Percentiles rank a stretch among this genome's conserved stretches.
phyloP scores from a whole-genome alignment of 805 yeast species.

The Ogataea glucozyma region DNA sequence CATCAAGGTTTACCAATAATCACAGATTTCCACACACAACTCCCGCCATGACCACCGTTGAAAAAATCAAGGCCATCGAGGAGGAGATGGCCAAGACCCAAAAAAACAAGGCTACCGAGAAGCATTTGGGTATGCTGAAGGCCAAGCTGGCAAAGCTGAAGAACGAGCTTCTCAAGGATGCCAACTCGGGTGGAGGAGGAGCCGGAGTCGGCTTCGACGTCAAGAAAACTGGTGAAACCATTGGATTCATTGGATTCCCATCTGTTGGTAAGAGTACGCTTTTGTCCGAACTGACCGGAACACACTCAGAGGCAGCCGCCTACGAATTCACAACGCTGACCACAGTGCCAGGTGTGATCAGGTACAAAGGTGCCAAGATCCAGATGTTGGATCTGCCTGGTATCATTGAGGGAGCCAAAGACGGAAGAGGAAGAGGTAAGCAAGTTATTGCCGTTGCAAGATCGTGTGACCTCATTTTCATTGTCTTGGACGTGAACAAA shows the following conservation, averaged over 20 bases:
- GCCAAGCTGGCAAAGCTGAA: slow-evolving; percentile 95
- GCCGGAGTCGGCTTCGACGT: slow-evolving; percentile 97
- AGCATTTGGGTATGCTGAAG: slow-evolving; percentile 95
- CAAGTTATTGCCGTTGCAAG: slow-evolving; percentile 99
- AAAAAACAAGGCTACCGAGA: slow-evolving; percentile 96
- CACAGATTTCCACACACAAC: too few relatives aligned
- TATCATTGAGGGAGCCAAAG: slow-evolving; percentile 88
- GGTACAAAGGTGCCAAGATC: slow-evolving; percentile 94
- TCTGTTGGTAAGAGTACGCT: slow-evolving; percentile 91
- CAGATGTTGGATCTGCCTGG: slow-evolving; percentile 95
- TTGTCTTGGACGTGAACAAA: slow-evolving; percentile 93
- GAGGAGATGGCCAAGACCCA: slow-evolving; percentile 98
- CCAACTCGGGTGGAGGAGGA: slow-evolving; percentile 77
- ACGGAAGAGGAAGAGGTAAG: slow-evolving; percentile 89
- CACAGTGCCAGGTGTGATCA: slow-evolving; percentile 95
- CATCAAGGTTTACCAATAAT: too few relatives aligned
- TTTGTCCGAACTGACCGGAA: slow-evolving; percentile 86
- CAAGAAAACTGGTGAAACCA: slow-evolving; percentile 96
- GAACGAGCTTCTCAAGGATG: slow-evolving; percentile 80
- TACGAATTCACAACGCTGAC: slow-evolving; percentile 97
- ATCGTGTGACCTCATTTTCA: slow-evolving; percentile 89
- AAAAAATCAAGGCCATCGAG: slow-evolving; percentile 83
- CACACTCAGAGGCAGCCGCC: slow-evolving; percentile 96
- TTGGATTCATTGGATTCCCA: slow-evolving; percentile 98
- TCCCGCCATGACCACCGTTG: slow-evolving; percentile 62